Base-by-base conservation (phyloP, 2,329 filamentous ascomycete genomes). In the Fusarium palustre region DNA sequence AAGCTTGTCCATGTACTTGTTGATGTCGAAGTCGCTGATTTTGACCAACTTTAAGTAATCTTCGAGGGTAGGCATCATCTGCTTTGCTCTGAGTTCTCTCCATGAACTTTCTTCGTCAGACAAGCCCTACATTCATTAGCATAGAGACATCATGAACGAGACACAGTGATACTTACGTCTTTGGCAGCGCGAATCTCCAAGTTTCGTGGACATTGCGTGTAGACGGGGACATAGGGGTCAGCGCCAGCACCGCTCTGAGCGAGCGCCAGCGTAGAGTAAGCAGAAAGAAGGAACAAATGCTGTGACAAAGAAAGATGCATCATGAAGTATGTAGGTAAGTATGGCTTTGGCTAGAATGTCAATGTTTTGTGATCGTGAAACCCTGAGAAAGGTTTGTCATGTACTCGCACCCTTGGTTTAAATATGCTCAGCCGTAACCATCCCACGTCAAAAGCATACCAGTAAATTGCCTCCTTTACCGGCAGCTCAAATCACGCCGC, bases 31-130 rank as follows among this genome's bases (percentile, higher is more conserved):
- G 8, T 42, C 57, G 1, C 49, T 43, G 9, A 77, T 75, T 3
- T 75, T 66, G 5, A 61, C 74, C 2, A 67, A 31, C 3, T 63
- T 65, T 2, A 77, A 55, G 39, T 77, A 77, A 2, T 61, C 49
- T 18, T 52, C 33, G 10, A 77, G 47, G 1, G 64, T 61, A 3
- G 66, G 60, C 0, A 76, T 69, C 10, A 76, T 64, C 12, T 64
- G 62, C 16, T 74, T 63, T 1, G 61, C 66, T 3, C 75, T 64
- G 2, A 49, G 52, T 7, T 57, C 46, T 20, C 68, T 62, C 75
- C 75, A 77, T 4, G 63, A 53, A 3, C 52, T 50, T 22, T 77
- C 74, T 15, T 59, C 43, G 11, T 66, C 54, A 0, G 75, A 76
- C 2, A 76, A 38, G 1, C 75, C 75, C 70, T 76, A 4, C 1